Conservation (phyloP, 345 rosid genomes). For the Raphanus sativus region DNA sequence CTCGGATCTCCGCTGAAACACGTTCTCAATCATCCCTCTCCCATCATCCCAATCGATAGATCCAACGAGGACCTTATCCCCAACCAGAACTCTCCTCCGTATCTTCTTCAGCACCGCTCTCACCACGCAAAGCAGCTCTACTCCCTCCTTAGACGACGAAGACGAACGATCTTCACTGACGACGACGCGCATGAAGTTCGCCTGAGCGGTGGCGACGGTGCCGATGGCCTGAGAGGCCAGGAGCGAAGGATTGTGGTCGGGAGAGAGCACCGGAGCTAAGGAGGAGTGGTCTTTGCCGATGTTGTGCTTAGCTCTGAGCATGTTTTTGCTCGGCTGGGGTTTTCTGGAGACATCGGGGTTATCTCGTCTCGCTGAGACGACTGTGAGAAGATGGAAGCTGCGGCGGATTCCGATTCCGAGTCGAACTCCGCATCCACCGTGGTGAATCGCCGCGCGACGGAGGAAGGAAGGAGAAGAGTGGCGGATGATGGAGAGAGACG, state of each 20-base stretch:
- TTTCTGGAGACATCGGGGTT: constrained; percentile 49
- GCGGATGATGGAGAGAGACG: constrained; percentile 52
- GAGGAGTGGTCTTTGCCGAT: constrained; percentile 61
- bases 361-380: constrained; percentile 54
- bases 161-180: constrained; percentile 38
- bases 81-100: constrained; percentile 83
- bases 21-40: constrained; percentile 85
- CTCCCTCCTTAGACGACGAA: constrained; percentile 37
- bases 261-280: constrained; percentile 63
- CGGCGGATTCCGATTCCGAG: constrained; percentile 5
- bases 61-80: constrained; percentile 82
- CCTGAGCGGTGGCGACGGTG: constrained; percentile 83
- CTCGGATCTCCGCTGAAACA: constrained; percentile 63
- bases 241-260: constrained; percentile 49
- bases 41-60: constrained; percentile 91
- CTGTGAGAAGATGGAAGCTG: constrained; percentile 39
- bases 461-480: constrained; percentile 43
- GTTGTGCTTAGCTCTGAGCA: constrained; percentile 63
- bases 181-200: constrained; percentile 95
- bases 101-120: constrained; percentile 89
- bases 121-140: constrained; percentile 89
- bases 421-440: neutral
- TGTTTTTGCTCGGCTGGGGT: constrained; percentile 58
- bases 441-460: constrained; percentile 41
- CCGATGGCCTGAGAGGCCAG: constrained; percentile 83